Evolutionary conservation across 257 asterid species (phyloP).

Genomic region (Scutellaria galericulata): DNA sequence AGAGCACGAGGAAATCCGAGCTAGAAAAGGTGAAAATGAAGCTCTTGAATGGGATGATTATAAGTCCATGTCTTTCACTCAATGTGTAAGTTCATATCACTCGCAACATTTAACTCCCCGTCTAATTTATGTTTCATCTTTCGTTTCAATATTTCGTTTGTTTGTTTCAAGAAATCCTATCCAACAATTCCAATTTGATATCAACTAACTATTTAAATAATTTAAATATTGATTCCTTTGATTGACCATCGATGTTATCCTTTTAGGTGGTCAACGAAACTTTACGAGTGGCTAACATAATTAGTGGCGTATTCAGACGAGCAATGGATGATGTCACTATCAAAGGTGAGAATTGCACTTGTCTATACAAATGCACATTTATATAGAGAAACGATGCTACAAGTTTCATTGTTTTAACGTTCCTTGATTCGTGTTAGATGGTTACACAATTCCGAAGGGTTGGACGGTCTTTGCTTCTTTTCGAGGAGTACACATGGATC

Average conservation of each 20-base stretch:
- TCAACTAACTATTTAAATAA: no score
- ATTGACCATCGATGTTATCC: neutral
- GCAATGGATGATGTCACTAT: slow-evolving; percentile 77
- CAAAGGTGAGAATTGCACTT: slow-evolving; percentile 56
- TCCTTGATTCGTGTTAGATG: slow-evolving; percentile 27
- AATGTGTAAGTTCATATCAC: slow-evolving; percentile 66
- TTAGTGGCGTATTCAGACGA: slow-evolving; percentile 91
- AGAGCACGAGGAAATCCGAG: slow-evolving; percentile 86
- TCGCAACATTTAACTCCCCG: neutral
- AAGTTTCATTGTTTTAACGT: neutral
- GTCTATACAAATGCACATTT: neutral
- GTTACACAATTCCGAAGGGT: slow-evolving; percentile 89
- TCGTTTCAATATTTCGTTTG: neutral
- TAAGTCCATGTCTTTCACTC: slow-evolving; percentile 94
- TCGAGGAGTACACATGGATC: slow-evolving; percentile 89
- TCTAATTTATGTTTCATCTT: no score
- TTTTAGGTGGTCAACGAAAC: slow-evolving; percentile 90
- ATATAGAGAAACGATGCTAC: neutral
- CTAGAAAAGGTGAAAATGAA: slow-evolving; percentile 54
- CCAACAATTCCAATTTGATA: neutral
- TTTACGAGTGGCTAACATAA: slow-evolving; percentile 84
- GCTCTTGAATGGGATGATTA: slow-evolving; percentile 88
- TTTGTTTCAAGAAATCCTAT: neutral
- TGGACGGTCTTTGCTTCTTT: slow-evolving; percentile 86
- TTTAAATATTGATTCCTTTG: neutral